Percentiles rank a stretch among this genome's conserved stretches.
These are phyloP conservation scores for Miscanthus sacchariflorus DNA, from an alignment of 202 grass and related monocot species.

Conservation along the genomic window DNA sequence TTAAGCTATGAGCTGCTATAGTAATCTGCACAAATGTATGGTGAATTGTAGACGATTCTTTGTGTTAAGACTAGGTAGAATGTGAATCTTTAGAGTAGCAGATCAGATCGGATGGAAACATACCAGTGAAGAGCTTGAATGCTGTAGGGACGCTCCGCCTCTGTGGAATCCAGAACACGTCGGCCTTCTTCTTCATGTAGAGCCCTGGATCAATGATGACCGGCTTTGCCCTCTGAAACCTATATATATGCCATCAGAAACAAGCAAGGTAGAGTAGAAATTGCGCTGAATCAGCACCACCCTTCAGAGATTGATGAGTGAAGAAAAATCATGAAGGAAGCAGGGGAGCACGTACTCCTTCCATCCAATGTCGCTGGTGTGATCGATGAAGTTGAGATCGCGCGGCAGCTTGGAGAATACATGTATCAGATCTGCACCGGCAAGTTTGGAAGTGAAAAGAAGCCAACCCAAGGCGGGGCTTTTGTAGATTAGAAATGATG, in stretches of 20 bases:
- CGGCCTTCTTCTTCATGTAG: conserved; percentile 74
- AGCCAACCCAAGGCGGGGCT: background rate
- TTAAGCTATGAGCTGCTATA: background rate
- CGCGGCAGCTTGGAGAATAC: conserved; percentile 75
- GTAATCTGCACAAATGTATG: background rate
- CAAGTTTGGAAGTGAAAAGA: background rate
- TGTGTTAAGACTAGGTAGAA: background rate
- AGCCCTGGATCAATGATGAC: conserved; percentile 94
- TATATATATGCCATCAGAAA: conserved; percentile 43
- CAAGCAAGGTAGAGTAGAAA: background rate
- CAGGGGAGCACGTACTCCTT: conserved; percentile 61
- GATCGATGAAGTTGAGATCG: conserved; percentile 89
- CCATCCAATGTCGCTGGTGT: conserved; percentile 77
- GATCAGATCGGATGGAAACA: background rate
- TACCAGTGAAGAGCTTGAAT: conserved; percentile 92
- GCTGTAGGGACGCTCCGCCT: conserved; percentile 74
- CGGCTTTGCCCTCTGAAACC: conserved; percentile 85
- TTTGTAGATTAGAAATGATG: background rate
- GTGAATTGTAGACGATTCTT: background rate
- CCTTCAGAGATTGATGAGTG: background rate
- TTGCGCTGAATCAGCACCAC: background rate
- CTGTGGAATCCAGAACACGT: conserved; percentile 87
- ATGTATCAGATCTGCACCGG: conserved; percentile 80
- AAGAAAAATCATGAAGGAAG: background rate
- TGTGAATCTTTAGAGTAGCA: background rate